These are phyloP conservation scores for Talaromyces sp. DNA, from an alignment of 2,329 filamentous ascomycete genomes.

Conservation along the genomic window DNA sequence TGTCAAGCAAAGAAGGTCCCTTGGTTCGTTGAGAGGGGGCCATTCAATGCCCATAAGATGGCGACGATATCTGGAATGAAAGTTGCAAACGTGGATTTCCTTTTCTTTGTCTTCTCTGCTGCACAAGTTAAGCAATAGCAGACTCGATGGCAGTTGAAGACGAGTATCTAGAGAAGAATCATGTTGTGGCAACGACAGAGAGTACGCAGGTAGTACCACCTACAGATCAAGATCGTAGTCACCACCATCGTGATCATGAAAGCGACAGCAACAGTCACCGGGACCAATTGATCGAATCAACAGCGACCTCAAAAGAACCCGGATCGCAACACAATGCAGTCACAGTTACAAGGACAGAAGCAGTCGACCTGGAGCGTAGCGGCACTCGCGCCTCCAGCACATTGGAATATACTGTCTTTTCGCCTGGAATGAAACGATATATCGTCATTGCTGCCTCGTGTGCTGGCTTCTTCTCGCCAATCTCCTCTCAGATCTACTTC, in stretches of 20 bases:
- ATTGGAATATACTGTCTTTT: slow-evolving; percentile 21
- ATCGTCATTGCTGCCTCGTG: slow-evolving; percentile 20
- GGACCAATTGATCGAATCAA: not conserved
- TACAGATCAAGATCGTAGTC: not conserved
- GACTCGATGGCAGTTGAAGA: not conserved
- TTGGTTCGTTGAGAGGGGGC: not conserved
- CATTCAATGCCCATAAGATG: not conserved
- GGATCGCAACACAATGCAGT: not conserved
- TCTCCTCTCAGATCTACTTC: slow-evolving; percentile 46
- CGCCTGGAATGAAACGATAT: slow-evolving; percentile 17
- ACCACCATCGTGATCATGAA: not conserved
- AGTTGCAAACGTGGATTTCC: not conserved
- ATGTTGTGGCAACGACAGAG: not conserved
- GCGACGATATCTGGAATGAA: not conserved
- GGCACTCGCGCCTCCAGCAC: slow-evolving; percentile 5
- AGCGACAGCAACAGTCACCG: not conserved
- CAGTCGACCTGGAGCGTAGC: slow-evolving; percentile 6
- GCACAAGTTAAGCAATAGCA: not conserved
- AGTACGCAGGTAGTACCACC: not conserved
- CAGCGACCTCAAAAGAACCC: not conserved
- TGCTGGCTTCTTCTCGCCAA: slow-evolving; percentile 38
- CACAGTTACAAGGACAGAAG: not conserved
- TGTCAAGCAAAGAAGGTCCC: not conserved
- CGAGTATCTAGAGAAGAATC: not conserved
- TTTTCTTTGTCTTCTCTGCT: not conserved